A percentile compares a stretch with the other conserved stretches of the same genome.
phyloP scores from a whole-genome alignment of 192 early-diverging fungal genomes.

The Funneliformis geosporum region DNA sequence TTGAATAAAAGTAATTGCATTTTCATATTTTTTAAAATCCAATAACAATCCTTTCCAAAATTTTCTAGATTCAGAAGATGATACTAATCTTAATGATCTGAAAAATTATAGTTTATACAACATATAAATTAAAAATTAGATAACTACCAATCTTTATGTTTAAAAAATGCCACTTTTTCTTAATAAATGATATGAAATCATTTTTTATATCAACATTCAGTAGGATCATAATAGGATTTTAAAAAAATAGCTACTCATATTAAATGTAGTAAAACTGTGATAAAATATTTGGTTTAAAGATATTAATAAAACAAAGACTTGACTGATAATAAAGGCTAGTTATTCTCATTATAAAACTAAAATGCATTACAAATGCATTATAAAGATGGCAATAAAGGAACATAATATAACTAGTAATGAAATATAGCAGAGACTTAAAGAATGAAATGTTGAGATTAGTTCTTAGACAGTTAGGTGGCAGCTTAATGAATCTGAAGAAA shows the following conservation, averaged over 20 bases:
- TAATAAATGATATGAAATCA: background rate
- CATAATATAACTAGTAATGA: background rate
- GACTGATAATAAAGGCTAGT: background rate
- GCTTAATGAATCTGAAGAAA: background rate
- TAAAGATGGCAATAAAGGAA: background rate
- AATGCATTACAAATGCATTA: background rate
- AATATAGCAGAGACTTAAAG: slow-evolving; percentile 6
- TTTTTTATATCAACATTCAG: background rate
- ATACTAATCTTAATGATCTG: slow-evolving; percentile 1
- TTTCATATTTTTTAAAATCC: too few relatives aligned
- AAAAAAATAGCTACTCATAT: slow-evolving; percentile 1
- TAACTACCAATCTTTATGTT: background rate
- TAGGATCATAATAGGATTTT: background rate
- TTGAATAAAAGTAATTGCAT: too few relatives aligned
- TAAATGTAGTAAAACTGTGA: background rate
- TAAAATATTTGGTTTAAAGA: background rate
- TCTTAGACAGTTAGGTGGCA: background rate
- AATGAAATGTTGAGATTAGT: too few relatives aligned
- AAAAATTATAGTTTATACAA: background rate
- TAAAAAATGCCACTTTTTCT: background rate
- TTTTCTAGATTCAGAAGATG: too few relatives aligned
- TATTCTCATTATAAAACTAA: background rate
- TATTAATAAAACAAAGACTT: background rate
- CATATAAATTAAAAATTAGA: background rate
- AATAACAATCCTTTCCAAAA: too few relatives aligned